Evolutionary conservation across 2,329 filamentous ascomycete genomes (phyloP).

Genomic region (Botrytis medusae): DNA sequence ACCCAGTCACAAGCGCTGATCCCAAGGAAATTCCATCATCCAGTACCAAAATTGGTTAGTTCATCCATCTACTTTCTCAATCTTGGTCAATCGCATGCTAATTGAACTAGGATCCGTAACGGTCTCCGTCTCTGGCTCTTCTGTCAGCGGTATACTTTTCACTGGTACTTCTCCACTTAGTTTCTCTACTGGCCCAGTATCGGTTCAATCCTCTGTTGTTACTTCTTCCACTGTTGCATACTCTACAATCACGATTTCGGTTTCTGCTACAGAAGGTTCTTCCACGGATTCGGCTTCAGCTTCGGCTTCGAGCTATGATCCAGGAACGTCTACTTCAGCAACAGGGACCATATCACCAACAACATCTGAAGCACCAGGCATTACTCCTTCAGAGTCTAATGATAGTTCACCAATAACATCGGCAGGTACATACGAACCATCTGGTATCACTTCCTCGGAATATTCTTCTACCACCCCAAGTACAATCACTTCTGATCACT

Average conservation of each 20-base stretch:
- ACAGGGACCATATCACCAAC: not conserved
- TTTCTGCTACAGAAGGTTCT: conserved; percentile 10
- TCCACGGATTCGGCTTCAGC: not conserved
- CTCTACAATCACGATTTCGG: conserved; percentile 10
- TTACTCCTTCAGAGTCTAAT: not conserved
- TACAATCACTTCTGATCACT: conserved; percentile 22
- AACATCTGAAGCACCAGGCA: not conserved
- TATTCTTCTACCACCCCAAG: conserved; percentile 11
- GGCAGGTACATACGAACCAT: not conserved
- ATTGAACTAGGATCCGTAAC: conserved; percentile 10
- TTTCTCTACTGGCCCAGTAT: conserved; percentile 1
- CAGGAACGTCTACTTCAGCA: conserved; percentile 3
- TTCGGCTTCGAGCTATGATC: conserved; percentile 19
- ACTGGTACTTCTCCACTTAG: conserved; percentile 17
- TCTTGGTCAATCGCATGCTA: not conserved
- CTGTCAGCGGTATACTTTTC: not conserved
- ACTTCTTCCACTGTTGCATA: conserved; percentile 1
- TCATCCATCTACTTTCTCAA: not conserved
- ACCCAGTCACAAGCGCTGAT: conserved; percentile 22
- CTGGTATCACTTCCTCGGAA: conserved; percentile 5
- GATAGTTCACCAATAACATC: not conserved
- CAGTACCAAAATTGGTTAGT: conserved; percentile 12
- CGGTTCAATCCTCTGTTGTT: conserved; percentile 13
- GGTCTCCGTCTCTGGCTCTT: not conserved
- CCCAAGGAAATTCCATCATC: conserved; percentile 23